A percentile compares a stretch with the other conserved stretches of the same genome.
Evolutionary conservation across 345 rosid species (phyloP).

Genomic region (Eucalyptus leucophloia): DNA sequence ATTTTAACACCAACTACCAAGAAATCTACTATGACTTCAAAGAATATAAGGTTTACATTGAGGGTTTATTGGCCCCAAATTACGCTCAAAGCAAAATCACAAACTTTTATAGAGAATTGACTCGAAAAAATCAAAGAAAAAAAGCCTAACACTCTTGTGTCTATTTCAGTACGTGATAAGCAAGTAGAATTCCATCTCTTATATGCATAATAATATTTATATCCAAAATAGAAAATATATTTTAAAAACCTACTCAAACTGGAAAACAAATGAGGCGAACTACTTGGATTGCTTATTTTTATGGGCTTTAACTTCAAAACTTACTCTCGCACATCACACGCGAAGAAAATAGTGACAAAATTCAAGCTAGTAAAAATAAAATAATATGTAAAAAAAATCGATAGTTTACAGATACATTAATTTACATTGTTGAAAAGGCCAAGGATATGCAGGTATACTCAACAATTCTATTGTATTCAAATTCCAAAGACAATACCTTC

Average conservation of each 20-base stretch:
- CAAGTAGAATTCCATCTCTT: neutral
- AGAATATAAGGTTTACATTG: neutral
- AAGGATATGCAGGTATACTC: neutral
- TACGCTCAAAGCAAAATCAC: neutral
- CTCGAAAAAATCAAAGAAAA: neutral
- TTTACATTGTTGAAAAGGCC: neutral
- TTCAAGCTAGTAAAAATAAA: neutral
- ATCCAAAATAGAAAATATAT: neutral
- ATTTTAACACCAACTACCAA: neutral
- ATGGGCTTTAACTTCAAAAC: neutral
- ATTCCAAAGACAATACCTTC: neutral
- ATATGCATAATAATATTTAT: neutral
- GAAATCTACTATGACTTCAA: neutral
- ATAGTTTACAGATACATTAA: neutral
- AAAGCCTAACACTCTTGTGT: neutral
- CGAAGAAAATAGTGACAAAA: neutral
- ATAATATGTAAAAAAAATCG: neutral
- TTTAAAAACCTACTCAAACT: neutral
- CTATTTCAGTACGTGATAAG: neutral
- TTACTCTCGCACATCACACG: neutral
- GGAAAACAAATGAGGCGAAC: neutral
- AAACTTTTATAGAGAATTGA: neutral
- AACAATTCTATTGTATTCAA: neutral
- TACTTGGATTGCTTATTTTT: neutral
- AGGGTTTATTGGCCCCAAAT: neutral